Percentiles rank a stretch among this genome's conserved stretches.
Evolutionary conservation across 2,329 filamentous ascomycete genomes (phyloP).

Genomic region (Beauveria scarabaeidicola): DNA sequence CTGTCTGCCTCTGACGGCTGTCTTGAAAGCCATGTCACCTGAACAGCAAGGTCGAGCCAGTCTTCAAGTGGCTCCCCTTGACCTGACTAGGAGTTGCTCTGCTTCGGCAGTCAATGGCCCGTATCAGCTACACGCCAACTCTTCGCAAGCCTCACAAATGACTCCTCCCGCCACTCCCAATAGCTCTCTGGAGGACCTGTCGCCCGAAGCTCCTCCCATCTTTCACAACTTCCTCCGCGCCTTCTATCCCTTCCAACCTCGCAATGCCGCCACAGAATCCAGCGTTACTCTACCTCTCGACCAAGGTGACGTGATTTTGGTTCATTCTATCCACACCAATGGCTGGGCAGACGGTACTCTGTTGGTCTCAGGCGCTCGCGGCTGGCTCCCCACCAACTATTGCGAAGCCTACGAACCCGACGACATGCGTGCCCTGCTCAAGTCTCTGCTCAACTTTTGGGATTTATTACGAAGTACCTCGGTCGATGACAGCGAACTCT

Average conservation of each 20-base stretch:
- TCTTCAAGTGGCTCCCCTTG: slow-evolving; percentile 52
- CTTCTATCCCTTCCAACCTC: slow-evolving; percentile 85
- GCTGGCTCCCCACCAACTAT: slow-evolving; percentile 97
- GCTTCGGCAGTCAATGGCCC: slow-evolving; percentile 22
- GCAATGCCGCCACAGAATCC: slow-evolving; percentile 65
- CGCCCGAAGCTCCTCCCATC: slow-evolving; percentile 46
- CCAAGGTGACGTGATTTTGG: slow-evolving; percentile 83
- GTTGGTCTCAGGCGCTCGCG: slow-evolving; percentile 73
- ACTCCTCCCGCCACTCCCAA: slow-evolving; percentile 71
- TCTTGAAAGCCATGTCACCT: slow-evolving; percentile 4
- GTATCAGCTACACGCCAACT: slow-evolving; percentile 23
- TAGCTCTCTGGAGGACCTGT: slow-evolving; percentile 53
- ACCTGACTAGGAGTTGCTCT: slow-evolving; percentile 37
- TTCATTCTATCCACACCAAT: slow-evolving; percentile 96
- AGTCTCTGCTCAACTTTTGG: slow-evolving; percentile 86
- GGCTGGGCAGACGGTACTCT: slow-evolving; percentile 97
- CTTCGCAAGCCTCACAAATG: slow-evolving; percentile 51
- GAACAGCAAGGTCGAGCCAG: slow-evolving; percentile 45
- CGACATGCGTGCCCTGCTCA: slow-evolving; percentile 75
- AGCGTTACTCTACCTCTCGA: slow-evolving; percentile 84
- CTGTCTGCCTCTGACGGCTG: neutral
- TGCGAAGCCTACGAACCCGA: slow-evolving; percentile 91
- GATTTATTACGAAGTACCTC: slow-evolving; percentile 74
- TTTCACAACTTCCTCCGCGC: slow-evolving; percentile 95
- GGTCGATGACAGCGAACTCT: slow-evolving; percentile 66